Evolutionary conservation across 2,329 filamentous ascomycete species (phyloP).

Genomic region (Phaeosphaeriaceae sp.): DNA sequence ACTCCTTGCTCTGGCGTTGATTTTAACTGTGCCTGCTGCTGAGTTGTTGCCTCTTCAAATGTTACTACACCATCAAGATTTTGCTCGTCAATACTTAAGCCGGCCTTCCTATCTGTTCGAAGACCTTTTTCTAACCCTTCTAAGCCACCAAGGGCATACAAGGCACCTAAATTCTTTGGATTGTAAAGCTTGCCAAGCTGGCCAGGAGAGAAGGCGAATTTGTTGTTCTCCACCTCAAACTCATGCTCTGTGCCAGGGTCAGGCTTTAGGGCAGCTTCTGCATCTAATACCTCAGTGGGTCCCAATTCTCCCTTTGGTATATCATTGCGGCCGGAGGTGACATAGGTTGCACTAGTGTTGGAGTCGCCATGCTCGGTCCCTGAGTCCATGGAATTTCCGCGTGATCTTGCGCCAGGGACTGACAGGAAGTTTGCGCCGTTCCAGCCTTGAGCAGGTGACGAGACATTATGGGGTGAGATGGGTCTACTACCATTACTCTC

Average conservation of each 20-base stretch:
- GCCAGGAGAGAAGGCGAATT: slow-evolving; percentile 83
- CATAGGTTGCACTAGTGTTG: slow-evolving; percentile 65
- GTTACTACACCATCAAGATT: slow-evolving; percentile 67
- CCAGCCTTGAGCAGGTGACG: slow-evolving; percentile 64
- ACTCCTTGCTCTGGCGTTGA: slow-evolving; percentile 13
- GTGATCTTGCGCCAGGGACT: slow-evolving; percentile 67
- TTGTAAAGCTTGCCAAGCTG: slow-evolving; percentile 82
- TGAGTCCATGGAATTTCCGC: slow-evolving; percentile 71
- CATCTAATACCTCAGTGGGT: slow-evolving; percentile 64
- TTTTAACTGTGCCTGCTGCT: slow-evolving; percentile 27
- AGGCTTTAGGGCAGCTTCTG: slow-evolving; percentile 73
- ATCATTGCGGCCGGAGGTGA: slow-evolving; percentile 53
- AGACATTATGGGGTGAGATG: slow-evolving; percentile 71
- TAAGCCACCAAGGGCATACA: slow-evolving; percentile 76
- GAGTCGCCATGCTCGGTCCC: slow-evolving; percentile 61
- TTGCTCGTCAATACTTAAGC: slow-evolving; percentile 74
- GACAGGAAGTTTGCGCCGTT: slow-evolving; percentile 66
- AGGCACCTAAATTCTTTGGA: slow-evolving; percentile 77
- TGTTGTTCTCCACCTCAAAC: slow-evolving; percentile 74
- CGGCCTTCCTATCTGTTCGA: slow-evolving; percentile 67
- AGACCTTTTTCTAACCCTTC: slow-evolving; percentile 76
- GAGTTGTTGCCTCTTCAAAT: slow-evolving; percentile 68
- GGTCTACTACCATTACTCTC: slow-evolving; percentile 69
- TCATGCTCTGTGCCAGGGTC: slow-evolving; percentile 75
- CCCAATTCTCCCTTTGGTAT: slow-evolving; percentile 50